Base-by-base conservation (phyloP, 148 eudicot genomes). In the Silene conica region DNA sequence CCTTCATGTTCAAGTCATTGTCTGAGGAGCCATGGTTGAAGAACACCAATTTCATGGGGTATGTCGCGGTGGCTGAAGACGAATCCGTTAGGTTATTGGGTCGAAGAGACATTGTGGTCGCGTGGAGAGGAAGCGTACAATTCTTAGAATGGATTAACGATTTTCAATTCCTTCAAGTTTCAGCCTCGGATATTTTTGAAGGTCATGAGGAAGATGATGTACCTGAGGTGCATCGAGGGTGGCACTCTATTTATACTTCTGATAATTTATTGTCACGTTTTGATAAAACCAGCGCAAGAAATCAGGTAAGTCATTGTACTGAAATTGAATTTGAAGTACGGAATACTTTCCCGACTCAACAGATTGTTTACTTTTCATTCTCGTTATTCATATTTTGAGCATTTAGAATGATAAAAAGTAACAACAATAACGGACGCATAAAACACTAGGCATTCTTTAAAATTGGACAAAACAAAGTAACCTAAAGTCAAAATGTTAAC, bases 21-120 rank as follows among this genome's bases (percentile, higher is more conserved):
- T 85, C 84, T 0, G 67, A 72, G 22, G 89, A 90, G 38, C 78
- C 85, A 6, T 84, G 83, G 82, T 59, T 79, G 26, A 80, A 80
- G 70, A 86, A 85, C 23, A 82, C 90, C 1, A 91, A 89, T 26
- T 89, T 87, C 83, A 91, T 89, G 66, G 93, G 97, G 31, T 91
- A 77, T 22, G 80, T 91, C 4, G 90, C 91, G 6, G 93, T 89
- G 76, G 82, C 89, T 0, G 88, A 87, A 0, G 87, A 87, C 55
- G 81, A 85, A 25, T 80, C 83, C 6, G 84, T 71, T 66, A 48
- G 9, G 28, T 80, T 78, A 21, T 74, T 91, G 55, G 97, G 93
- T 4, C 77, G 97, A 28, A 77, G 91, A 70, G 97, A 91, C 58
- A 91, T 91, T 58, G 67, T 89, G 70, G 82, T 91, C 23, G 87